Percentiles rank a stretch among this genome's conserved stretches.
Conservation (phyloP, 2,329 filamentous ascomycete genomes). For the Talaromyces amestolkiae region DNA sequence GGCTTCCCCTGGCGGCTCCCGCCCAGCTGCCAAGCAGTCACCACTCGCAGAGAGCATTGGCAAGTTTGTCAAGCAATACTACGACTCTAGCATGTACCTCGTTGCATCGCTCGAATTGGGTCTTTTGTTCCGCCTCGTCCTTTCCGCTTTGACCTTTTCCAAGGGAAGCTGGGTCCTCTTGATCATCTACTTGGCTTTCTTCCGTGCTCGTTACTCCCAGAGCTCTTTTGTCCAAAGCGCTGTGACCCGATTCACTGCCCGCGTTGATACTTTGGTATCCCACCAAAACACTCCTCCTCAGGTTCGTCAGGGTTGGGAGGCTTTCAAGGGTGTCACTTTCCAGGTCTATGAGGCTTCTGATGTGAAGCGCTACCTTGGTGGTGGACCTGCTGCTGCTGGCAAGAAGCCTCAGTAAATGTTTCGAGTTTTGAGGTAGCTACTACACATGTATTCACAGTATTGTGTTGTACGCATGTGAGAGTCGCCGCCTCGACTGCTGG, state of each 20-base stretch:
- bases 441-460: not conserved
- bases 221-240: constrained; percentile 88
- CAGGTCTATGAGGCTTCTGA: constrained; percentile 80
- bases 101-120: constrained; percentile 85
- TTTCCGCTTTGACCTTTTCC: constrained; percentile 81
- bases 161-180: constrained; percentile 89
- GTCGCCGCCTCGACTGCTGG: not conserved
- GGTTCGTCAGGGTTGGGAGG: constrained; percentile 76
- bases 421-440: not conserved
- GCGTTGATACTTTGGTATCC: constrained; percentile 76
- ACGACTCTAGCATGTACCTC: constrained; percentile 91
- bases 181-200: constrained; percentile 81
- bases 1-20: constrained; percentile 55
- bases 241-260: constrained; percentile 68
- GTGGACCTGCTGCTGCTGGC: constrained; percentile 33
- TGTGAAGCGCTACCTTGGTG: constrained; percentile 67
- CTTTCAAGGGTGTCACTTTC: constrained; percentile 67
- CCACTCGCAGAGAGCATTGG: constrained; percentile 79
- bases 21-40: constrained; percentile 50
- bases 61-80: constrained; percentile 95
- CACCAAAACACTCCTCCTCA: constrained; percentile 83
- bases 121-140: constrained; percentile 78
- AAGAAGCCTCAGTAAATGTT: constrained; percentile 50
- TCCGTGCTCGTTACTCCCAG: constrained; percentile 85
- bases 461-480: not conserved